These are phyloP conservation scores for Ricinus communis DNA, from an alignment of 345 rosid genomes.

Conservation along the genomic window DNA sequence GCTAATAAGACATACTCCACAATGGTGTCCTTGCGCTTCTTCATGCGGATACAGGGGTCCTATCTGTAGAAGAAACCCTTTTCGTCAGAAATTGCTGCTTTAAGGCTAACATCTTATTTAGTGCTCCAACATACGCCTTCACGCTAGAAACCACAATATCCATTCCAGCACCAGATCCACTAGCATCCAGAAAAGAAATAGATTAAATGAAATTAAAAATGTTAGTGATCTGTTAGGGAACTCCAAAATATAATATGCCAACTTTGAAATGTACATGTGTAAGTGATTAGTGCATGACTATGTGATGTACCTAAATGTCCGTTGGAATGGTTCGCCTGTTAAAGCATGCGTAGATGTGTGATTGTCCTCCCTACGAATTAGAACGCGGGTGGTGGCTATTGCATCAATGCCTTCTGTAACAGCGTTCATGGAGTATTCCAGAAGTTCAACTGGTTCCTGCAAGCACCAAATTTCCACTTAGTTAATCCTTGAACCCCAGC, in stretches of 20 bases:
- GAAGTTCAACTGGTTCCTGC: slow-evolving; percentile 72
- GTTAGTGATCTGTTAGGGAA: background rate
- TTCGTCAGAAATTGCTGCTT: slow-evolving; percentile 32
- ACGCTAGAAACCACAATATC: slow-evolving; percentile 92
- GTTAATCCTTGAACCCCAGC: background rate
- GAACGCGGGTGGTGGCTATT: slow-evolving; percentile 89
- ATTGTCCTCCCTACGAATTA: slow-evolving; percentile 62
- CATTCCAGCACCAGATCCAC: slow-evolving; percentile 87
- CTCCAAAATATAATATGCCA: background rate
- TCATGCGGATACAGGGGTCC: slow-evolving; percentile 43
- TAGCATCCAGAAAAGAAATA: slow-evolving; percentile 16
- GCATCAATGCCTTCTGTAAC: slow-evolving; percentile 98
- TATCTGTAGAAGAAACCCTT: slow-evolving; percentile 32
- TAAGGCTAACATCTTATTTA: slow-evolving; percentile 87
- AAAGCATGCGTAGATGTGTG: slow-evolving; percentile 46
- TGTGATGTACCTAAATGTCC: slow-evolving; percentile 40
- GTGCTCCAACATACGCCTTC: slow-evolving; percentile 78
- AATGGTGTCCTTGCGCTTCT: background rate
- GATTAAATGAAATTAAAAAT: background rate
- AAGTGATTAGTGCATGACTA: no score
- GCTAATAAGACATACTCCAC: background rate
- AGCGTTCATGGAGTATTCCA: slow-evolving; percentile 82
- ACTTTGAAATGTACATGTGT: background rate
- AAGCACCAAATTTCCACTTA: background rate
- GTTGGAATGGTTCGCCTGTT: slow-evolving; percentile 47